Evolutionary conservation across 805 yeast genomes (phyloP).

Genomic region (Myxozyma neotropica): DNA sequence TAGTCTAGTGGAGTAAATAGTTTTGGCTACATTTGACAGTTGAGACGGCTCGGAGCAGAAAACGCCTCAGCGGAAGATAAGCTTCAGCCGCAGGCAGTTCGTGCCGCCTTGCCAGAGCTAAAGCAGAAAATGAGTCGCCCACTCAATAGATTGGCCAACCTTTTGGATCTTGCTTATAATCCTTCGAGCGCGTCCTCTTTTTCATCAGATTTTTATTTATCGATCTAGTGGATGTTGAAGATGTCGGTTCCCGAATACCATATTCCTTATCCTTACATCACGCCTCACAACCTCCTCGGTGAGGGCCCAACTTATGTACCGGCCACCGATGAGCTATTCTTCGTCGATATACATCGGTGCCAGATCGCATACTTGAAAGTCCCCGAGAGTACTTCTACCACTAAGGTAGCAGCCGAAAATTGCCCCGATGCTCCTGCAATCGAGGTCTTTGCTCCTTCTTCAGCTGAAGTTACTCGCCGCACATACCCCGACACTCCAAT

Average conservation of each 20-base stretch:
- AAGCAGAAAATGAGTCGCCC: not conserved
- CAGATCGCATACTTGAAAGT: conserved; percentile 15
- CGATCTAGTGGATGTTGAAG: not conserved
- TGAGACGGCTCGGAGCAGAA: no score
- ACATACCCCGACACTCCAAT: conserved; percentile 45
- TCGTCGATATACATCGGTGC: conserved; percentile 40
- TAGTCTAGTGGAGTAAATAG: no score
- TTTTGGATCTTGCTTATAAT: not conserved
- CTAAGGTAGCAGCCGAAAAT: conserved; percentile 13
- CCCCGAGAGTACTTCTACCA: conserved; percentile 4
- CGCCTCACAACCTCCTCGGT: conserved; percentile 36
- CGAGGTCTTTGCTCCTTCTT: conserved; percentile 25
- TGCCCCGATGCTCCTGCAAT: conserved; percentile 27
- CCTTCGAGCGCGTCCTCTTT: not conserved
- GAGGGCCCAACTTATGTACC: conserved; percentile 44
- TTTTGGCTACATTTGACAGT: no score
- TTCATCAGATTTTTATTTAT: not conserved
- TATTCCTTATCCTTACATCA: conserved; percentile 32
- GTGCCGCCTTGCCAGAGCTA: not conserved
- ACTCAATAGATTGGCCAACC: not conserved
- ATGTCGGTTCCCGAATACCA: conserved; percentile 21
- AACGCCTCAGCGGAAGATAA: no score
- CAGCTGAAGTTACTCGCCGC: conserved; percentile 38
- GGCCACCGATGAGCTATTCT: conserved; percentile 37
- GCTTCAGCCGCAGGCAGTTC: not conserved